Base-by-base conservation (phyloP, 441 rosid genomes). In the Aquilaria agallochum region DNA sequence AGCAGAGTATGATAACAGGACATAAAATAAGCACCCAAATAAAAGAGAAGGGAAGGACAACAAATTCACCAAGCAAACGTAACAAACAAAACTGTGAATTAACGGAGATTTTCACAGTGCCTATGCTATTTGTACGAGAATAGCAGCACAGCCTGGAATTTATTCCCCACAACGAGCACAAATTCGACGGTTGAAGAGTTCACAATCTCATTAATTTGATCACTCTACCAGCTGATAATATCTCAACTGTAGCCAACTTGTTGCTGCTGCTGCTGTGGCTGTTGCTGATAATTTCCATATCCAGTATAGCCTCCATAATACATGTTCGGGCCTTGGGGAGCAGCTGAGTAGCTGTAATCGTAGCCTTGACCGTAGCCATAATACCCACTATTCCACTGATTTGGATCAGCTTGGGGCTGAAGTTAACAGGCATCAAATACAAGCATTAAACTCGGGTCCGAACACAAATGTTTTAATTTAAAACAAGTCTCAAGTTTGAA, bases 241-340 rank as follows among this genome's bases (percentile, higher is more conserved):
- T 62, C 65, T 70, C 55, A 83, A 75, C 87, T 79, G 49, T 79
- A 83, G 60, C 94, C 90, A 47, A 73, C 79, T 78, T 78, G 96
- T 65, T 86, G 91, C 71, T 74, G 85, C 68, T 76, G 80, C 64
- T 71, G 82, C 73, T 75, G 83, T 56, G 73, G 86, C 9, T 76
- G 79, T 70, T 81, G 90, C 74, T 83, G 82, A 74, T 86, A 88
- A 70, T 76, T 85, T 50, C 85, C 87, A 45, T 88, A 83, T 0
- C 93, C 90, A 31, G 96, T 69, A 68, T 90, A 88, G 11, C 89
- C 86, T 64, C 97, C 95, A 49, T 91, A 86, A 66, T 86, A 91
- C 68, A 83, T 66, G 70, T 78, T 88, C 2, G 94, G 96, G 74
- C 89, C 96, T 72, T 91, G 97, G 8, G 89, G 70, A 27, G 81